Base-by-base conservation (phyloP, 257 asterid genomes). In the Ocimum tenuiflorum region DNA sequence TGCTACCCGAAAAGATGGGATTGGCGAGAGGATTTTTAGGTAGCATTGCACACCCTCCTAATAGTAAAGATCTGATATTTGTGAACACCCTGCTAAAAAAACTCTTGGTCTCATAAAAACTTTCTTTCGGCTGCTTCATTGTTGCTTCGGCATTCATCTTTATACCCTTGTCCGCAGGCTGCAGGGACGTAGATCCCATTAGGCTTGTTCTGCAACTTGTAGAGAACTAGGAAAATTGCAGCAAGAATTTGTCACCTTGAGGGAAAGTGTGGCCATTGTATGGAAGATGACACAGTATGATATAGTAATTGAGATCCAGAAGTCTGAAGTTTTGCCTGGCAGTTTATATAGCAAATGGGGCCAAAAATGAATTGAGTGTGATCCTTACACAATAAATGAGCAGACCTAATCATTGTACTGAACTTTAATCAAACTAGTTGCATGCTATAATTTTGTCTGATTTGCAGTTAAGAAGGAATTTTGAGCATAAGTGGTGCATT, bases 31-130 rank as follows among this genome's bases (percentile, higher is more conserved):
- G 71, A 64, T 70, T 58, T 62, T 65, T 69, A 33, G 85, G 84
- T 38, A 77, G 78, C 75, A 82, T 88, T 54, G 63, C 70, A 59
- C 71, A 72, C 36, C 85, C 76, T 56, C 56, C 67, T 47, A 75
- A 67, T 54, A 85, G 63, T 20, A 75, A 75, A 9, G 78, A 75
- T 50, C 74, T 84, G 74, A 85, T 78, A 50, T 79, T 85, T 55
- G 54, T 78, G 67, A 78, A 57, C 11, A 83, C 71, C 29, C 38
- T 79, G 55, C 52, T 69, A 36, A 85, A 61, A 80, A 83, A 70
- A 41, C 59, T 76, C 58, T 77, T 85, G 20, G 95, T 79, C 76
- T 61, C 82, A 60, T 75, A 18, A 19, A 83, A 58, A 42, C 89
- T 77, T 73, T 71, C 77, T 75, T 73, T 71, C 22, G 78, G 71